A percentile compares a stretch with the other conserved stretches of the same genome.
These are phyloP conservation scores for Penicillium riverlandense DNA, from an alignment of 495 filamentous ascomycete genomes.

Conservation along the genomic window DNA sequence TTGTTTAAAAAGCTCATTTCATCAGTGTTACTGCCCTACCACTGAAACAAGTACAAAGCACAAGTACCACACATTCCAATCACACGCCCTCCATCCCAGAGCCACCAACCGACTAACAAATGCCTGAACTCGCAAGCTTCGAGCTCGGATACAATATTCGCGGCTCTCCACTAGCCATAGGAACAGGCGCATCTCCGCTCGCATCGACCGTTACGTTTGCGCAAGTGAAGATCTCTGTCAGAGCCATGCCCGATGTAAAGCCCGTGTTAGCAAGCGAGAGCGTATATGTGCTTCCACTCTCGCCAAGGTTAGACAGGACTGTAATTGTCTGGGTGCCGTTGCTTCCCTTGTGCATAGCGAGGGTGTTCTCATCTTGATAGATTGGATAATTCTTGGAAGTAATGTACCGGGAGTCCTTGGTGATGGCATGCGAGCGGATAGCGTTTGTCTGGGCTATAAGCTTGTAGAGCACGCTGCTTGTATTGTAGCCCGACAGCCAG, in stretches of 20 bases:
- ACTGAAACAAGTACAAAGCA: too few relatives aligned
- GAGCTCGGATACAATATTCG: constrained; percentile 8
- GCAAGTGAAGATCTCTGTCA: constrained; percentile 20
- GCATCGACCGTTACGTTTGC: constrained; percentile 19
- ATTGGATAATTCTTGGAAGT: constrained; percentile 26
- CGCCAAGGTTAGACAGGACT: constrained; percentile 50
- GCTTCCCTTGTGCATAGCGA: constrained; percentile 58
- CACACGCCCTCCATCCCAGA: too few relatives aligned
- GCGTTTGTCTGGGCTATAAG: constrained; percentile 53
- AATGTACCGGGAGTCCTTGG: too few relatives aligned
- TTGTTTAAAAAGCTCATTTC: too few relatives aligned
- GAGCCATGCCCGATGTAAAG: constrained; percentile 13
- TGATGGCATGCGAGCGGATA: constrained; percentile 35
- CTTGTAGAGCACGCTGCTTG: constrained; percentile 53
- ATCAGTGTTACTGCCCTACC: too few relatives aligned
- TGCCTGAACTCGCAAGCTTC: not conserved
- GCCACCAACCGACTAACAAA: not conserved
- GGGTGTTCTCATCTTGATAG: constrained; percentile 44
- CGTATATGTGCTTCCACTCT: constrained; percentile 30
- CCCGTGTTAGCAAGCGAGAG: constrained; percentile 34
- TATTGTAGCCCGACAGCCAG: constrained; percentile 63
- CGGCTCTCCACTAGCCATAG: constrained; percentile 20
- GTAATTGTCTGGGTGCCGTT: constrained; percentile 44
- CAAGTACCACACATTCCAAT: too few relatives aligned
- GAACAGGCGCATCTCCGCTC: constrained; percentile 16